Base-by-base conservation (phyloP, 148 eudicot species). In the Vaccinium darrowii region DNA sequence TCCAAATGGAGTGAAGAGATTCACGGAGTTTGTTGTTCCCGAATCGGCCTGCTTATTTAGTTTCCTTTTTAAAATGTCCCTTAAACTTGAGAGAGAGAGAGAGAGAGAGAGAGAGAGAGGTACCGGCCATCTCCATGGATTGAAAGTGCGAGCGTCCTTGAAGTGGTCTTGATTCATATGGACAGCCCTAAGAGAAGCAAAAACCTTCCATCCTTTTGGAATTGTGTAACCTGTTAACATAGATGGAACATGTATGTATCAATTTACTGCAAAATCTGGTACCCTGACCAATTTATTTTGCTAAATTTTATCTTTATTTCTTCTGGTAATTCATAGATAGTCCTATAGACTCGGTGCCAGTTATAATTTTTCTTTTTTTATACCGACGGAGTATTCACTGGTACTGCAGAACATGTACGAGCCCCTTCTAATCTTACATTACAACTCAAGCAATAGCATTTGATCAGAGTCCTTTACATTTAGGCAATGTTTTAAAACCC, bases 81-180 rank as follows among this genome's bases (percentile, higher is more conserved):
- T 53, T 15, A 30, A 83, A 33, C 25, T 2, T 7, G 25, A 43
- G 33, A 65, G 3, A 81, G 71, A 77, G 21, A 56, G 18, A 57
- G 36, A 72, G 19, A 33, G 62, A 19, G 49, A 84, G 73, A 75
- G 11, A 51, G 58, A 74, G 74, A 62, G 25, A 23, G 10, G 82
- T 63, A 93, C 98, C 98, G 94, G 98, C 99, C 99, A 97, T 86
- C 99, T 93, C 99, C 99, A 97, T 0, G 99, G 99, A 83, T 93
- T 90, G 87, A 97, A 97, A 54, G 91, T 82, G 3, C 99, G 96
- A 71, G 98, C 98, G 62, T 95, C 97, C 90, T 93, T 94, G 67
- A 93, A 95, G 85, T 94, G 82, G 21, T 93, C 89, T 3, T 91
- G 88, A 73, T 92, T 91, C 94, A 97, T 90, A 85, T 97, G 99